These are phyloP conservation scores for Trametes maxima DNA, from an alignment of 768 basidiomycete genomes.

Conservation along the genomic window DNA sequence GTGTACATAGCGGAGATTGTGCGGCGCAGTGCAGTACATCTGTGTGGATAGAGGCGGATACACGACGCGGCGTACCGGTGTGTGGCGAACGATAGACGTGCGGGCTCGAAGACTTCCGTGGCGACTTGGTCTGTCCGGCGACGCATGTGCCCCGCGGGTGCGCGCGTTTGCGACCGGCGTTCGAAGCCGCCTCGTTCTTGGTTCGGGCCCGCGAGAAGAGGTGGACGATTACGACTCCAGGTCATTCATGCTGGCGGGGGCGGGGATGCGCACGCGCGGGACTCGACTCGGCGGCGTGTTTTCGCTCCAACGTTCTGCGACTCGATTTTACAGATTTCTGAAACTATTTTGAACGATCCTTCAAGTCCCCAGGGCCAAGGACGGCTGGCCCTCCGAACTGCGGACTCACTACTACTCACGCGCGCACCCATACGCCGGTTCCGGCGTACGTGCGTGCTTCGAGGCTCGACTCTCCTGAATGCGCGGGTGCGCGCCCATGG, in stretches of 20 bases:
- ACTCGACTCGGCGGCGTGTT: too few relatives aligned
- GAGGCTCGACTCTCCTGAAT: neutral
- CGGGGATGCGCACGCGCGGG: too few relatives aligned
- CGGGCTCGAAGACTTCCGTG: neutral
- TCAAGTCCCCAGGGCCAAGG: too few relatives aligned
- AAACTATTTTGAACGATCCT: too few relatives aligned
- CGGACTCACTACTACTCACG: neutral
- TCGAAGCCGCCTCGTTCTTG: conserved; percentile 15
- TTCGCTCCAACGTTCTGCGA: too few relatives aligned
- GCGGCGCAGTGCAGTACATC: neutral
- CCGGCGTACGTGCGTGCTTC: neutral
- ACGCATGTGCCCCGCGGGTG: too few relatives aligned
- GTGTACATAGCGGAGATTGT: neutral
- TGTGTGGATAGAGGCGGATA: neutral
- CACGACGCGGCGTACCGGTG: neutral
- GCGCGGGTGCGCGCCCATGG: neutral
- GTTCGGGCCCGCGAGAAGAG: neutral
- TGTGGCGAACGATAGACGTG: neutral
- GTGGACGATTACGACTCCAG: neutral
- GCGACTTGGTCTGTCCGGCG: conserved; percentile 18
- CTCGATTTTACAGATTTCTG: too few relatives aligned
- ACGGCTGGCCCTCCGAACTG: too few relatives aligned
- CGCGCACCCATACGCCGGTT: neutral
- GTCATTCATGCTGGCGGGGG: too few relatives aligned
- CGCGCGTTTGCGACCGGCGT: conserved; percentile 11